These are phyloP conservation scores for Lablab purpureus DNA, from an alignment of 306 rosid genomes.

Conservation along the genomic window DNA sequence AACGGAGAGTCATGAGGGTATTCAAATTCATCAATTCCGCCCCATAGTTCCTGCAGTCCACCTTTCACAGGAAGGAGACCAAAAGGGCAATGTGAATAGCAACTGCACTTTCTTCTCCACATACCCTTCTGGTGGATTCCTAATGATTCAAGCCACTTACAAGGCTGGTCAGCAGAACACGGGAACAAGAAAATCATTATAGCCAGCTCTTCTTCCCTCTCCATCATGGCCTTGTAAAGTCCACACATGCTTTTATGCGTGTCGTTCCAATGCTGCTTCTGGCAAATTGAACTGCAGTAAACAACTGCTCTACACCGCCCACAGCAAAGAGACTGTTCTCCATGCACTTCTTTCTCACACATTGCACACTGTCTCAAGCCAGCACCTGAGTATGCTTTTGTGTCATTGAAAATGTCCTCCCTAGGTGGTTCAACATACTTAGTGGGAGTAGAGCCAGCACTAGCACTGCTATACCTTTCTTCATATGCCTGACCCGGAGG, in stretches of 20 bases:
- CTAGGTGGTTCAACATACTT: slow-evolving; percentile 44
- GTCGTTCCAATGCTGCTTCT: slow-evolving; percentile 68
- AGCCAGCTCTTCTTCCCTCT: slow-evolving; percentile 75
- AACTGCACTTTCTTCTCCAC: slow-evolving; percentile 74
- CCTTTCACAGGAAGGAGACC: slow-evolving; percentile 74
- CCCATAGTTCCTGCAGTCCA: slow-evolving; percentile 66
- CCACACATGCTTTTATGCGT: slow-evolving; percentile 63
- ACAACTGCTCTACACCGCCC: slow-evolving; percentile 62
- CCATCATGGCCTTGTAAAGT: slow-evolving; percentile 72
- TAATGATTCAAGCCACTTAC: slow-evolving; percentile 72
- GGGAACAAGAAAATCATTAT: slow-evolving; percentile 65
- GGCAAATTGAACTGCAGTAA: slow-evolving; percentile 66
- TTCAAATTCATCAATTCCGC: slow-evolving; percentile 62
- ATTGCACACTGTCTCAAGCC: slow-evolving; percentile 48
- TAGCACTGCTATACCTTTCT: slow-evolving; percentile 43
- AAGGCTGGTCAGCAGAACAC: slow-evolving; percentile 67
- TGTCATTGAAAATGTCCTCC: slow-evolving; percentile 41
- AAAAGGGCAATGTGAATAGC: slow-evolving; percentile 66
- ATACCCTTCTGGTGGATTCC: slow-evolving; percentile 68
- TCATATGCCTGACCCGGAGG: slow-evolving; percentile 49
- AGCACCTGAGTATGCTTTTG: slow-evolving; percentile 38
- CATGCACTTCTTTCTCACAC: slow-evolving; percentile 49
- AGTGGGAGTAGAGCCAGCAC: slow-evolving; percentile 49
- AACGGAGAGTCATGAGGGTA: slow-evolving; percentile 66
- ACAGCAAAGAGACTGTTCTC: slow-evolving; percentile 48